Base-by-base conservation (phyloP, 1,139 yeast species). In the Pneumocystis canis region DNA sequence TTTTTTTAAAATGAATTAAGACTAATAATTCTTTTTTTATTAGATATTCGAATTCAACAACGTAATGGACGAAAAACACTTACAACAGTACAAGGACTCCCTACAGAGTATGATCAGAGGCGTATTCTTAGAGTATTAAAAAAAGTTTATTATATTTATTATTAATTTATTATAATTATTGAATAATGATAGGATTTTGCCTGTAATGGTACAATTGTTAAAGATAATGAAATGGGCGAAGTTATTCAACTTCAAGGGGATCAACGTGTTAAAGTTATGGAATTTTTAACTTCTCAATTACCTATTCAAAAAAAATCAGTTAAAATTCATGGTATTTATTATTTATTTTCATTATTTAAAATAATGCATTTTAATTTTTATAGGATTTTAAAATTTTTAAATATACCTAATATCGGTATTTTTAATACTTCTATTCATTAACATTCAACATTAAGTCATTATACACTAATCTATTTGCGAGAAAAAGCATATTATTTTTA, bases 51-150 rank as follows among this genome's bases (percentile, higher is more conserved):
- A 83, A 90, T 94, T 76, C 98, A 92, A 79, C 98, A 92, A 80
- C 94, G 98, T 83, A 92, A 92, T 81, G 98, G 98, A 76, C 90
- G 98, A 80, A 92, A 92, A 80, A 92, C 98, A 69, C 84, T 92
- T 76, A 92, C 98, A 70, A 92, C 98, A 58, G 97, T 92, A 67
- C 97, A 92, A 80, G 98, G 98, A 73, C 83, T 92, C 66, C 97
- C 98, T 69, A 83, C 79, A 70, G 97, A 92, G 76, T 92, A 89
- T 78, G 98, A 92, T 76, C 80, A 87, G 76, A 92, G 92, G 80
- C 88, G 92, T 74, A 89, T 92, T 73, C 81, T 92, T 73, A 89
- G 89, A 77, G 96, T 89, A 66, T 81, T 92, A 74, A 92, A 92
- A 83, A 92, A 92, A 78, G 47, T 39, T 25, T 41, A 16, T 35